Conservation (phyloP, 2,329 filamentous ascomycete genomes). For the Periconia sp. region DNA sequence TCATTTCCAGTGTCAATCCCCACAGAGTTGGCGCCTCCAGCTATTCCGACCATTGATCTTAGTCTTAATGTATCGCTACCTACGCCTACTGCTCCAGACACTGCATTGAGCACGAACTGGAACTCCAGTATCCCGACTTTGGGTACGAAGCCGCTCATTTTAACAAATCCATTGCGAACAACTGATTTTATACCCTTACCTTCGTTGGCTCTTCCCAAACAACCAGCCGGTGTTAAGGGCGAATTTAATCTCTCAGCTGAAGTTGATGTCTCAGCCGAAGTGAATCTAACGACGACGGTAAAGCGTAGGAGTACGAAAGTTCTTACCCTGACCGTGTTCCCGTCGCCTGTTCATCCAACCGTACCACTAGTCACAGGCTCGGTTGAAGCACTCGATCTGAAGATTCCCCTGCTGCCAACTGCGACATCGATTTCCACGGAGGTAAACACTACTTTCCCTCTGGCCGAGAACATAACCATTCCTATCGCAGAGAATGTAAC, state of each 20-base stretch:
- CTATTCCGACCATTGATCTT: too few species aligned
- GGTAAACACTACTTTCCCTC: too few species aligned
- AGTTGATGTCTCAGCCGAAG: too few species aligned
- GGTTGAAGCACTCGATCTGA: too few species aligned
- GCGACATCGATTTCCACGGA: too few species aligned
- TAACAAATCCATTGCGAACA: constrained; percentile 6
- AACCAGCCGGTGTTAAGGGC: not conserved
- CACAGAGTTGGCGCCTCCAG: too few species aligned
- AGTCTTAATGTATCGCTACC: not conserved
- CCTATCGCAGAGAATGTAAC: too few species aligned
- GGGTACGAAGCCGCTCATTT: not conserved
- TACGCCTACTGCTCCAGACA: not conserved
- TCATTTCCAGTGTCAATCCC: too few species aligned
- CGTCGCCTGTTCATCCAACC: not conserved
- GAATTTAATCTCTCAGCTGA: too few species aligned
- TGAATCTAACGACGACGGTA: not conserved
- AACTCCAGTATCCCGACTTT: not conserved
- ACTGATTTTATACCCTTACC: not conserved
- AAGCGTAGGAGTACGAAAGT: not conserved
- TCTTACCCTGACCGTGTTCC: not conserved
- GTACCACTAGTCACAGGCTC: not conserved
- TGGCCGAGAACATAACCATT: too few species aligned
- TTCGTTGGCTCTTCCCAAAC: not conserved
- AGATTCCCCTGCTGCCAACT: too few species aligned
- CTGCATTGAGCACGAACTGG: too few species aligned